Conservation (phyloP, 768 basidiomycete species). For the Boletellus ananiceps region DNA sequence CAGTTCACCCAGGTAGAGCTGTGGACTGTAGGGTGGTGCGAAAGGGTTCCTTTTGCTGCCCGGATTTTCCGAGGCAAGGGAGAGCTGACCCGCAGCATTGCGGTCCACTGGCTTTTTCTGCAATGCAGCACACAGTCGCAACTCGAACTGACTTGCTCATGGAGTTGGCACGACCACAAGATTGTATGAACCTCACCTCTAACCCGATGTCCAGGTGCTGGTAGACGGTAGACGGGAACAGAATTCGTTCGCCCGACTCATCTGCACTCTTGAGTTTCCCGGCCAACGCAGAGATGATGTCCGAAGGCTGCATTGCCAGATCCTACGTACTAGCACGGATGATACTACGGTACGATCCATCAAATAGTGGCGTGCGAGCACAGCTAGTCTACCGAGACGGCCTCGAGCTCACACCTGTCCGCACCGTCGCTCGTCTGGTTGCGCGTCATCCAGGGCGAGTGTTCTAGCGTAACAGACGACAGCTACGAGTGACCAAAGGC, state of each 20-base stretch:
- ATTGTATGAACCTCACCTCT: slow-evolving; percentile 44
- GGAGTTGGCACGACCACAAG: background rate
- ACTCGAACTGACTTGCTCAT: slow-evolving; percentile 59
- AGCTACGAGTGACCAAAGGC: slow-evolving; percentile 75
- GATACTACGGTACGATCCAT: too few species aligned
- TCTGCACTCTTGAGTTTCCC: slow-evolving; percentile 54
- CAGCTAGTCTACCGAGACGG: too few species aligned
- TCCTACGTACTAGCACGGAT: background rate
- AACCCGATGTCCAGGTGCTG: slow-evolving; percentile 57
- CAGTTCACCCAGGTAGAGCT: slow-evolving; percentile 73
- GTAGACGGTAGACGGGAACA: slow-evolving; percentile 71
- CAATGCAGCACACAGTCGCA: slow-evolving; percentile 80
- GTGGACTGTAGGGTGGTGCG: slow-evolving; percentile 76
- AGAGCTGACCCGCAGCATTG: slow-evolving; percentile 38
- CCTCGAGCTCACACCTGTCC: slow-evolving; percentile 46
- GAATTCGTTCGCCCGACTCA: slow-evolving; percentile 62
- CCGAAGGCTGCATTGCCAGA: slow-evolving; percentile 27
- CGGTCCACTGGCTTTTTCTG: slow-evolving; percentile 67
- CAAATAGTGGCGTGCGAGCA: slow-evolving; percentile 10
- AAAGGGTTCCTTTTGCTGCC: slow-evolving; percentile 60
- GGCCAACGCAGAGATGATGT: slow-evolving; percentile 54
- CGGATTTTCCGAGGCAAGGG: slow-evolving; percentile 18
- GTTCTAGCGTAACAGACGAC: slow-evolving; percentile 64
- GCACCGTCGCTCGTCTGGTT: slow-evolving; percentile 55
- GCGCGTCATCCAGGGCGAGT: slow-evolving; percentile 52